A percentile compares a stretch with the other conserved stretches of the same genome.
phyloP scores from a whole-genome alignment of 2,329 filamentous ascomycete genomes.

The Aspergillus novofumigatus region DNA sequence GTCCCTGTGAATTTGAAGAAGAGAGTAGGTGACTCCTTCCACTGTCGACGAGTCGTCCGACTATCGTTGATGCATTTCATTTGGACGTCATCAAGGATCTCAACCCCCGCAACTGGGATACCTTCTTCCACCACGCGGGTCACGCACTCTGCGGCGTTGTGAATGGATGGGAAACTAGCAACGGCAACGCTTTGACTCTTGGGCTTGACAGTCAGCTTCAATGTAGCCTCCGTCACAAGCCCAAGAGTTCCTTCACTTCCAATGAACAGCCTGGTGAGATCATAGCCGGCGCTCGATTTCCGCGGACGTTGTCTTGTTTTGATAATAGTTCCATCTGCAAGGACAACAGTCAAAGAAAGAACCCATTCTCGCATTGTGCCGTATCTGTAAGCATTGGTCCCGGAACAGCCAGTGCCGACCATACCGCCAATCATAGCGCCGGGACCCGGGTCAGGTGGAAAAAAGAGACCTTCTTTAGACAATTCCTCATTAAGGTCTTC shows the following conservation, averaged over 20 bases:
- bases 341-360: slow-evolving; percentile 75
- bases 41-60: slow-evolving; percentile 46
- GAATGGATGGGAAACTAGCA: slow-evolving; percentile 60
- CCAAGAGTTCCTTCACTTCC: slow-evolving; percentile 89
- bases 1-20: slow-evolving; percentile 75
- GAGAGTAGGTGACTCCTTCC: slow-evolving; percentile 66
- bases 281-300: slow-evolving; percentile 88
- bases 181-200: slow-evolving; percentile 78
- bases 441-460: slow-evolving; percentile 86
- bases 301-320: slow-evolving; percentile 83
- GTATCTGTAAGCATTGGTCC: slow-evolving; percentile 88
- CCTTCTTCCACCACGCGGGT: slow-evolving; percentile 74
- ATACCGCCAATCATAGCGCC: slow-evolving; percentile 85
- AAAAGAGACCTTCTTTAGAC: slow-evolving; percentile 71
- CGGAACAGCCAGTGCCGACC: slow-evolving; percentile 52
- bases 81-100: slow-evolving; percentile 88
- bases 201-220: slow-evolving; percentile 81
- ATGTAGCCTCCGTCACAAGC: slow-evolving; percentile 82
- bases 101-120: slow-evolving; percentile 83
- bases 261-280: slow-evolving; percentile 83
- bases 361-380: slow-evolving; percentile 97
- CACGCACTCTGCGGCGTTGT: slow-evolving; percentile 73
- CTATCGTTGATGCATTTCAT: slow-evolving; percentile 66
- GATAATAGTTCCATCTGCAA: slow-evolving; percentile 85
- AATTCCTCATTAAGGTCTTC: slow-evolving; percentile 78